A percentile compares a stretch with the other conserved stretches of the same genome.
These are phyloP conservation scores for Aquilaria malaccensis DNA, from an alignment of 345 rosid genomes.

Conservation along the genomic window DNA sequence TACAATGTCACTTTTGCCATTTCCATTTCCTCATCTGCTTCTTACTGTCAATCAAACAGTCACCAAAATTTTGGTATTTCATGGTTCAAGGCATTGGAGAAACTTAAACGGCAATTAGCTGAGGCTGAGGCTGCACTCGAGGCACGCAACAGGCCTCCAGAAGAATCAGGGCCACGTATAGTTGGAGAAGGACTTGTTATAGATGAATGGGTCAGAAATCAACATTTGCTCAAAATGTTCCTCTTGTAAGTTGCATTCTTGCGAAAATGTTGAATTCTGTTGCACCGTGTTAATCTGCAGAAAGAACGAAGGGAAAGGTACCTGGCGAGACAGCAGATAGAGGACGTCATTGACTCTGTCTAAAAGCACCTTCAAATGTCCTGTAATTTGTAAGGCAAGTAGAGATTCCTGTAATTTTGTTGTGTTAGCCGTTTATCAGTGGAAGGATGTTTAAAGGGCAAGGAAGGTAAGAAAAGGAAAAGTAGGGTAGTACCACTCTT, in stretches of 20 bases:
- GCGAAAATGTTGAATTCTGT: background rate
- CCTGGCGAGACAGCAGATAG: slow-evolving; percentile 59
- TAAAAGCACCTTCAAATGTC: slow-evolving; percentile 3
- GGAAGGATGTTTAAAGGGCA: too few relatives aligned
- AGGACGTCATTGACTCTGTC: slow-evolving; percentile 32
- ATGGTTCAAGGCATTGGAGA: slow-evolving; percentile 39
- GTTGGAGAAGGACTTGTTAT: slow-evolving; percentile 66
- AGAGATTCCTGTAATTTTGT: too few relatives aligned
- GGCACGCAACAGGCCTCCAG: slow-evolving; percentile 46
- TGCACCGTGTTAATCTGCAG: slow-evolving; percentile 20
- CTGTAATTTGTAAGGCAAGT: too few relatives aligned
- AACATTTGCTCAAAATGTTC: background rate
- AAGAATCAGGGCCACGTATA: slow-evolving; percentile 31
- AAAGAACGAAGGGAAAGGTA: slow-evolving; percentile 75
- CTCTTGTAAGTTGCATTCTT: background rate
- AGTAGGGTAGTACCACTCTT: too few relatives aligned
- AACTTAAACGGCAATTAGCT: slow-evolving; percentile 51
- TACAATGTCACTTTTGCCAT: background rate
- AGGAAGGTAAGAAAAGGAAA: too few relatives aligned
- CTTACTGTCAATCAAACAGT: background rate
- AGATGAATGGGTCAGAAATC: slow-evolving; percentile 61
- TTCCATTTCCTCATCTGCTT: background rate
- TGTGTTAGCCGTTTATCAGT: too few relatives aligned
- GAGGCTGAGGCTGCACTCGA: slow-evolving; percentile 60
- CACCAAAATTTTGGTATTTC: background rate